phyloP scores from a whole-genome alignment of 768 basidiomycete genomes.

The Plicaturopsis crispa region DNA sequence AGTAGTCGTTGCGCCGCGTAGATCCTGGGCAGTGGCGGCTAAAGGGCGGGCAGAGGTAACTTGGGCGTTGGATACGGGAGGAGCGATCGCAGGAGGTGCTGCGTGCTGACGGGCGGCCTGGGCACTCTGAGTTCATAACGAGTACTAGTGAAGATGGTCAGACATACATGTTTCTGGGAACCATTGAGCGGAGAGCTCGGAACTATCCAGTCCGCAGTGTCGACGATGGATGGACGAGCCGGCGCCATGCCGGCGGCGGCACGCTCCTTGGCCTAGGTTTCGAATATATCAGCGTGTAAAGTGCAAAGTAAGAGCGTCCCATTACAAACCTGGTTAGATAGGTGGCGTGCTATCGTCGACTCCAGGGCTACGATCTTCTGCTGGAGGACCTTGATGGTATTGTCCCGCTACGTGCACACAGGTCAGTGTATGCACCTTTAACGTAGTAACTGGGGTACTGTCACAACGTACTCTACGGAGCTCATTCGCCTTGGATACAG shows the following conservation, averaged over 20 bases:
- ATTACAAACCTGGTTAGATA: constrained; percentile 10
- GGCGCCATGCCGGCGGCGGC: neutral
- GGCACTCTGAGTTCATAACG: neutral
- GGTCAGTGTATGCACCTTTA: constrained; percentile 5
- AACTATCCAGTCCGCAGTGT: neutral
- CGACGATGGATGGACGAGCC: neutral
- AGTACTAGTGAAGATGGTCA: neutral
- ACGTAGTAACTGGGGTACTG: too few relatives aligned
- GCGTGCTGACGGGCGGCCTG: neutral
- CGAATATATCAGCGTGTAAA: neutral
- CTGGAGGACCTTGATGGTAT: constrained; percentile 33
- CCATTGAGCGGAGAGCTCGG: neutral
- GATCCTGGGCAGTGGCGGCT: neutral
- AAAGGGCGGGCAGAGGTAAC: neutral
- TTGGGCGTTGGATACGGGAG: neutral
- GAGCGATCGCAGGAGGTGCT: neutral
- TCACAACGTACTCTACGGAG: constrained; percentile 45
- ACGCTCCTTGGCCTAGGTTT: neutral
- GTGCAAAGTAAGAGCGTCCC: neutral
- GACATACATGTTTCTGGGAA: neutral
- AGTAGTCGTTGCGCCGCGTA: neutral
- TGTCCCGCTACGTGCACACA: constrained; percentile 34
- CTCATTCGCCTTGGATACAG: constrained; percentile 48
- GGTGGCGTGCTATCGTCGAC: constrained; percentile 33
- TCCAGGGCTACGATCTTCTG: constrained; percentile 39